Evolutionary conservation across 768 basidiomycete genomes (phyloP), one percentile per base, ranked within the genome.

Genomic region (Naematelia aurantialba): DNA sequence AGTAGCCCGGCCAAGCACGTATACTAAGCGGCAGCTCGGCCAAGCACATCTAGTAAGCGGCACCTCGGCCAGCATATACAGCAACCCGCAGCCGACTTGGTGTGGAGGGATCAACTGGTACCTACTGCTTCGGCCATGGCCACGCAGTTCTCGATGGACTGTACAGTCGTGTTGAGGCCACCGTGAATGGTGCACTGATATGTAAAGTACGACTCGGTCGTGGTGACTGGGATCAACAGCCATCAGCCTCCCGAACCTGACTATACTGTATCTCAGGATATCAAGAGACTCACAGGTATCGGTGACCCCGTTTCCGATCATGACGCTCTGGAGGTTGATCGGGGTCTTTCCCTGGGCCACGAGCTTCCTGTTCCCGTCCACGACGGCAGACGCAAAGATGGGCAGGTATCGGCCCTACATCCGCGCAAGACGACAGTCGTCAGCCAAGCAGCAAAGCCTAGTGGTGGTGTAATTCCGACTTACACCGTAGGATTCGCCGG

Each of bases 401-500:
- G 77, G 77, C 12, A 78, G 68, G 56, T 78, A 78, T 45, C 74
- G 69, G 10, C 72, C 74, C 69, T 66, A 55, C 30, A 59, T 19
- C n/a, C n/a, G n/a, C n/a, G n/a, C n/a, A n/a, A n/a, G n/a, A n/a
- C n/a, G n/a, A n/a, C n/a, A n/a, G n/a, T n/a, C 27, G 11, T 58
- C 44, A 52, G 22, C 50, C n/a, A 46, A 67, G 29, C 22, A 26
- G 47, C 3, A 17, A 29, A 25, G 42, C 21, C 31, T 26, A 5
- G 24, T 5, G 12, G 26, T 22, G 17, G 26, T n/a, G n/a, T n/a
- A n/a, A n/a, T n/a, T n/a, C 21, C 12, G 22, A 76, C 84, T 58
- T 61, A 87, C 88, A 1, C 83, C 88, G 63, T 89, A 90, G 17
- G 78, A 85, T 78, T 80, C 89, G 12, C 89, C 89, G 0, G 88